Evolutionary conservation across 2,329 filamentous ascomycete species (phyloP).

Genomic region (Diaporthe sp.): DNA sequence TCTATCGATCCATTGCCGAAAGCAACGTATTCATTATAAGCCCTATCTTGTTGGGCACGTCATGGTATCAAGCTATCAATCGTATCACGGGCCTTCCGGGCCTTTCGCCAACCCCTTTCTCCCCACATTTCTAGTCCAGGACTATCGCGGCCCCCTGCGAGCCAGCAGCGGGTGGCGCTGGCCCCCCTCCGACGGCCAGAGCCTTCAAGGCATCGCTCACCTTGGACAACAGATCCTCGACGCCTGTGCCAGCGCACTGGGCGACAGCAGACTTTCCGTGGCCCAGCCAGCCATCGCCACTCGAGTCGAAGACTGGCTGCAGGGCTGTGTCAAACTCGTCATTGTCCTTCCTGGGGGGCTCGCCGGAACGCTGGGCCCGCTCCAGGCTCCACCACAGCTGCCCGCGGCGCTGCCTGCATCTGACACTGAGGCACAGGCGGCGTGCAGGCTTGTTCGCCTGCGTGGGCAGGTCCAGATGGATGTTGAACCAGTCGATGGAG

Average conservation of each 20-base stretch:
- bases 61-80: conserved; percentile 41
- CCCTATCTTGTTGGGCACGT: conserved; percentile 13
- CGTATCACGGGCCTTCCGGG: conserved; percentile 1
- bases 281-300: conserved; percentile 62
- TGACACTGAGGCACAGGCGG: conserved; percentile 66
- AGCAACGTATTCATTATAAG: conserved; percentile 38
- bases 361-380: conserved; percentile 48
- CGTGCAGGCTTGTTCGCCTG: conserved; percentile 47
- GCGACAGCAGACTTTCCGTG: conserved; percentile 61
- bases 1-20: conserved; percentile 12
- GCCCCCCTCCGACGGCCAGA: conserved; percentile 42
- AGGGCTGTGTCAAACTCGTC: conserved; percentile 56
- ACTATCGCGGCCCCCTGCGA: conserved; percentile 38
- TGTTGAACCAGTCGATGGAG: conserved; percentile 68
- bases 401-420: conserved; percentile 62
- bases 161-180: conserved; percentile 12
- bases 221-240: conserved; percentile 60
- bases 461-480: conserved; percentile 64
- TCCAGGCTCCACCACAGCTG: conserved; percentile 66
- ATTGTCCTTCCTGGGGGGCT: conserved; percentile 46
- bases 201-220: conserved; percentile 62
- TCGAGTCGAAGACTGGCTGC: conserved; percentile 60
- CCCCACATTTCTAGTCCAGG: conserved; percentile 32
- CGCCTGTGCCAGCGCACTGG: conserved; percentile 56
- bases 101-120: neutral